A percentile compares a stretch with the other conserved stretches of the same genome.
Conservation (phyloP, 805 yeast species). For the Yarrowia yakushimensis region DNA sequence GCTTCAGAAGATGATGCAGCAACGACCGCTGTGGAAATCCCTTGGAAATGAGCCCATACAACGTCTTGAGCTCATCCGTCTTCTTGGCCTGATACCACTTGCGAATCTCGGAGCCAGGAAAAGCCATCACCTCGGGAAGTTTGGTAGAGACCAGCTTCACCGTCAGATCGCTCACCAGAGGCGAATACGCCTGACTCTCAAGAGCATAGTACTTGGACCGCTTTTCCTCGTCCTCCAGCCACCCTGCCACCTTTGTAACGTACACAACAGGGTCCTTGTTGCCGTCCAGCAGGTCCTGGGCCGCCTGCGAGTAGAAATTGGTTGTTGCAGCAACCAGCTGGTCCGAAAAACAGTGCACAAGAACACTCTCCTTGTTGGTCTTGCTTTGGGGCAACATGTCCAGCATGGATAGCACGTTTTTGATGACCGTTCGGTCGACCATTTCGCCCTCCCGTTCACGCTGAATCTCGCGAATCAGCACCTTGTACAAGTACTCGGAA, state of each 20-base stretch:
- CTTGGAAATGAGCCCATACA: constrained; percentile 50
- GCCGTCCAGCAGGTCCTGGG: constrained; percentile 45
- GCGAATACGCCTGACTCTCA: constrained; percentile 52
- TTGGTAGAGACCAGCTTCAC: constrained; percentile 49
- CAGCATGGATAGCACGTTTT: constrained; percentile 64
- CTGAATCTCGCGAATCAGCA: constrained; percentile 54
- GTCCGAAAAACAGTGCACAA: constrained; percentile 64
- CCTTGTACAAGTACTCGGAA: constrained; percentile 48
- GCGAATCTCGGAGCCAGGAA: constrained; percentile 54
- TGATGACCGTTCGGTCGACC: constrained; percentile 56
- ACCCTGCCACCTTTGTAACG: constrained; percentile 48
- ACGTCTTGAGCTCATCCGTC: constrained; percentile 44
- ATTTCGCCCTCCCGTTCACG: constrained; percentile 55
- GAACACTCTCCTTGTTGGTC: constrained; percentile 51
- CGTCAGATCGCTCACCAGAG: constrained; percentile 52
- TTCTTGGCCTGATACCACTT: constrained; percentile 53
- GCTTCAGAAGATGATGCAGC: constrained; percentile 48
- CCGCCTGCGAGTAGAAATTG: constrained; percentile 50
- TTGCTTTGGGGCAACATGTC: constrained; percentile 48
- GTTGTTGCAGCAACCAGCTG: constrained; percentile 52
- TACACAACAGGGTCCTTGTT: constrained; percentile 52
- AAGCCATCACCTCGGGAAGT: constrained; percentile 52
- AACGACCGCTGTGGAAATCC: constrained; percentile 53
- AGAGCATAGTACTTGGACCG: constrained; percentile 50
- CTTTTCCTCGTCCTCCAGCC: constrained; percentile 61